These are phyloP conservation scores for Alternaria sp. DNA, from an alignment of 2,329 filamentous ascomycete species.

Conservation along the genomic window DNA sequence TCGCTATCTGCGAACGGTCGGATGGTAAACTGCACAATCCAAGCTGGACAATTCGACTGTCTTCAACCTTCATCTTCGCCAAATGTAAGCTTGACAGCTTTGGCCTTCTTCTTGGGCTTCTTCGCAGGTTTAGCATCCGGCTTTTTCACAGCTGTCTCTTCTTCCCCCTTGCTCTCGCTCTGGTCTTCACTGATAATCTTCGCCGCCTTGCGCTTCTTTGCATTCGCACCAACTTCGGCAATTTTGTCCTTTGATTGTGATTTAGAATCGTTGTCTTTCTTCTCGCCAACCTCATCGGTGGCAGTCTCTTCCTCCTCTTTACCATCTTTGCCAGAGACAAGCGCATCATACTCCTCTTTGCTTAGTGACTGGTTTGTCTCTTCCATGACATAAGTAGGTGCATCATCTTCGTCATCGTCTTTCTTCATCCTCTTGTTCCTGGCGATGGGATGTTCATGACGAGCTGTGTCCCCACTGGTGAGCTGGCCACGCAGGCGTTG, in stretches of 20 bases:
- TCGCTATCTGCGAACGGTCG: not conserved
- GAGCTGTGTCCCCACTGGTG: slow-evolving; percentile 58
- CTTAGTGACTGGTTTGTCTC: slow-evolving; percentile 69
- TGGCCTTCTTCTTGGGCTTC: slow-evolving; percentile 49
- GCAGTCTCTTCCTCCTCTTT: slow-evolving; percentile 18
- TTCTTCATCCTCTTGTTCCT: slow-evolving; percentile 56
- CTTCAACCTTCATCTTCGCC: slow-evolving; percentile 43
- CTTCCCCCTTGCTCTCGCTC: slow-evolving; percentile 25
- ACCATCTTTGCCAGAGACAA: slow-evolving; percentile 46
- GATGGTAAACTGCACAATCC: not conserved
- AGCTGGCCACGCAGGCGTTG: slow-evolving; percentile 61
- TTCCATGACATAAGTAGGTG: slow-evolving; percentile 77
- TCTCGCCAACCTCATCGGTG: slow-evolving; percentile 11
- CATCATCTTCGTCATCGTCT: slow-evolving; percentile 78
- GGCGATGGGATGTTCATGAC: slow-evolving; percentile 55
- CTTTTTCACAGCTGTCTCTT: slow-evolving; percentile 18
- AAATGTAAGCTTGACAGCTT: slow-evolving; percentile 49
- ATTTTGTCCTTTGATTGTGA: slow-evolving; percentile 41
- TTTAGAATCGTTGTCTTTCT: slow-evolving; percentile 10
- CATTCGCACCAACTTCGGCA: slow-evolving; percentile 40
- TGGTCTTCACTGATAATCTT: slow-evolving; percentile 47
- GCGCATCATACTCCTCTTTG: slow-evolving; percentile 59
- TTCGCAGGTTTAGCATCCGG: slow-evolving; percentile 30
- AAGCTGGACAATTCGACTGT: not conserved
- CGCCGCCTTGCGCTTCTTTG: slow-evolving; percentile 50